Conservation (phyloP, 2,329 filamentous ascomycete species). For the Nothophoma quercina region DNA sequence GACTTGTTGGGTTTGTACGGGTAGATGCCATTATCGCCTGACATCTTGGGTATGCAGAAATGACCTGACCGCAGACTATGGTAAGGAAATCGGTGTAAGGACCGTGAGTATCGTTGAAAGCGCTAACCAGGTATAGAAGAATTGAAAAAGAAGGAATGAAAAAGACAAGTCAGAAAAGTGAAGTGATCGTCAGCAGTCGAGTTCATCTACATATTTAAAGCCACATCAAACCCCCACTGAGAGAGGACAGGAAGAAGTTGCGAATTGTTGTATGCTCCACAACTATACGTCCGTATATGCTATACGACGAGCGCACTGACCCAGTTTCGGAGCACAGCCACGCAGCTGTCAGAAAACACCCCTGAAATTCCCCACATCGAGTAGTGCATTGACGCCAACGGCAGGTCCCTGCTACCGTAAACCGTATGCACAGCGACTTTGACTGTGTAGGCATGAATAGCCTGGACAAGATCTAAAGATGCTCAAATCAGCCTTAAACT, state of each 20-base stretch:
- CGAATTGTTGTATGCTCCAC: not conserved
- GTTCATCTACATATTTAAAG: conserved; percentile 4
- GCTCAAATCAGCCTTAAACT: not conserved
- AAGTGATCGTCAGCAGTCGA: not conserved
- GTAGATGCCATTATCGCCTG: conserved; percentile 24
- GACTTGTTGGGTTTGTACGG: conserved; percentile 24
- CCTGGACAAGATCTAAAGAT: not conserved
- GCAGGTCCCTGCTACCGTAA: not conserved
- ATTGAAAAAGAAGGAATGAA: not conserved
- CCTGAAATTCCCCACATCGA: not conserved
- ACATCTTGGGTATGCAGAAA: conserved; percentile 10
- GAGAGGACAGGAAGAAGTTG: not conserved
- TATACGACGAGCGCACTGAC: conserved; percentile 18
- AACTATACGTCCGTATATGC: conserved; percentile 15
- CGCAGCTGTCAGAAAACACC: conserved; percentile 1
- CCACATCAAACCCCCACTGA: not conserved
- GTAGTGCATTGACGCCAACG: not conserved
- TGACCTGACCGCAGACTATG: too few relatives aligned
- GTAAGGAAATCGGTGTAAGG: not conserved
- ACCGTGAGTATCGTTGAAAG: not conserved
- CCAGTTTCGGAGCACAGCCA: conserved; percentile 12
- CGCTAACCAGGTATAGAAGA: not conserved
- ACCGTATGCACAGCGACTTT: conserved; percentile 1
- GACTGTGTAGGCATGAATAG: not conserved
- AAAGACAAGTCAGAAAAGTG: not conserved